These are phyloP conservation scores for Fusarium musae DNA, from an alignment of 2,329 filamentous ascomycete genomes.

Conservation along the genomic window DNA sequence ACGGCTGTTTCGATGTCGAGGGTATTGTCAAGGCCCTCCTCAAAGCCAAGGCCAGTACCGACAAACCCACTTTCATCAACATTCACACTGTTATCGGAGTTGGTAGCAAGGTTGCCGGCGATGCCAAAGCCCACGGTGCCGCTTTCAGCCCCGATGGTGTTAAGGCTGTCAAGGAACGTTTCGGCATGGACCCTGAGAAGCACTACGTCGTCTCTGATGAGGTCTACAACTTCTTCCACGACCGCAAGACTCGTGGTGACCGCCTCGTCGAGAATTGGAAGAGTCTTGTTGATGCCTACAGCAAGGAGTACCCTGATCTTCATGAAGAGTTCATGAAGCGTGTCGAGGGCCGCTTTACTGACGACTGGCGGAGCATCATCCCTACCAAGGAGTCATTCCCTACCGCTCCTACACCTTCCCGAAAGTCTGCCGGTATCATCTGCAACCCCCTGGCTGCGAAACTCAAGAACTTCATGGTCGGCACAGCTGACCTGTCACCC, in stretches of 20 bases:
- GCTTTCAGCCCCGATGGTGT: conserved; percentile 66
- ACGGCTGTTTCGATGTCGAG: conserved; percentile 63
- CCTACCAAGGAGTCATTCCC: conserved; percentile 58
- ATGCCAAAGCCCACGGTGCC: conserved; percentile 67
- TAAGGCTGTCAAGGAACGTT: conserved; percentile 49
- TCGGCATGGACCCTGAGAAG: conserved; percentile 50
- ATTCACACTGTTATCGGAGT: conserved; percentile 66
- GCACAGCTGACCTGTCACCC: conserved; percentile 63
- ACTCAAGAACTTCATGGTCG: conserved; percentile 62
- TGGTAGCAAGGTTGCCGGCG: conserved; percentile 59
- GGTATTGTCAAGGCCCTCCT: conserved; percentile 57
- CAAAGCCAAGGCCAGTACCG: conserved; percentile 53
- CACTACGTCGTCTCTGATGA: conserved; percentile 54
- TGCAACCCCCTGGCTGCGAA: conserved; percentile 63
- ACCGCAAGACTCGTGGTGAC: conserved; percentile 56
- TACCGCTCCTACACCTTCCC: conserved; percentile 58
- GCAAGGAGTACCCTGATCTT: conserved; percentile 59
- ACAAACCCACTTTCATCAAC: conserved; percentile 69
- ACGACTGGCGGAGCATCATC: conserved; percentile 61
- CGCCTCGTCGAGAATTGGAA: conserved; percentile 60
- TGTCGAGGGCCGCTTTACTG: conserved; percentile 58
- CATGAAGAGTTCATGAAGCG: conserved; percentile 60
- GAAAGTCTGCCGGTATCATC: conserved; percentile 60
- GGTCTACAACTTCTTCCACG: conserved; percentile 62
- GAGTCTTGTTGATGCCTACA: conserved; percentile 55